Evolutionary conservation across 2,329 filamentous ascomycete genomes (phyloP).

Genomic region (Talaromyces sp.): DNA sequence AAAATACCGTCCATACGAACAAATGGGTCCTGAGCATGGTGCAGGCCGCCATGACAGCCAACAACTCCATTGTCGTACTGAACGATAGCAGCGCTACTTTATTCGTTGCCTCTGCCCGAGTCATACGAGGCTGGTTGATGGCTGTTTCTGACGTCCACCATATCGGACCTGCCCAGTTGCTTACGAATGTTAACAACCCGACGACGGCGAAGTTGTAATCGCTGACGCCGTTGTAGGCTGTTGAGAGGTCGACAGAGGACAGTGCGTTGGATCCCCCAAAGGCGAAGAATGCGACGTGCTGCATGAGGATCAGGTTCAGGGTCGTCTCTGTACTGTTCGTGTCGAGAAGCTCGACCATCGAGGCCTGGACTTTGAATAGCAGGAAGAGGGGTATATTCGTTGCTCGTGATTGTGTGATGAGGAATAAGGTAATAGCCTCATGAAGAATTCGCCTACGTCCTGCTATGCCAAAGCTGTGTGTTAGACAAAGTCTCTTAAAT

Average conservation of each 20-base stretch:
- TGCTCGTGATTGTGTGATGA: conserved; percentile 81
- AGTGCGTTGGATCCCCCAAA: conserved; percentile 92
- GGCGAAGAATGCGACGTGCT: conserved; percentile 83
- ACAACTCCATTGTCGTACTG: conserved; percentile 64
- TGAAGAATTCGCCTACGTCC: conserved; percentile 46
- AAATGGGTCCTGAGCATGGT: conserved; percentile 80
- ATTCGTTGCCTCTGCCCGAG: conserved; percentile 36
- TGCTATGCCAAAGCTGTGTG: conserved; percentile 15
- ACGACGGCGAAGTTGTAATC: conserved; percentile 79
- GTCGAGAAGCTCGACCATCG: conserved; percentile 47
- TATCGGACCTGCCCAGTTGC: conserved; percentile 88
- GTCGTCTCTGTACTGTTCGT: conserved; percentile 58
- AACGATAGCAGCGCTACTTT: conserved; percentile 66
- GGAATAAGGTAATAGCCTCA: conserved; percentile 71
- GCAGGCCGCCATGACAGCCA: conserved; percentile 85
- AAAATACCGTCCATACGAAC: conserved; percentile 99
- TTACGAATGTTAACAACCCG: conserved; percentile 76
- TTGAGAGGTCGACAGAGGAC: conserved; percentile 90
- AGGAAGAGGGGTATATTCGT: conserved; percentile 85
- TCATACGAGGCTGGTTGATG: conserved; percentile 28
- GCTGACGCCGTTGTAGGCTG: conserved; percentile 87
- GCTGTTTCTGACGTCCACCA: conserved; percentile 74
- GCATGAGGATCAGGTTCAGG: conserved; percentile 70
- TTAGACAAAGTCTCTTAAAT: background rate
- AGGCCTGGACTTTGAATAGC: conserved; percentile 65